These are phyloP conservation scores for Fusarium sp. DNA, from an alignment of 2,329 filamentous ascomycete species.

Conservation along the genomic window DNA sequence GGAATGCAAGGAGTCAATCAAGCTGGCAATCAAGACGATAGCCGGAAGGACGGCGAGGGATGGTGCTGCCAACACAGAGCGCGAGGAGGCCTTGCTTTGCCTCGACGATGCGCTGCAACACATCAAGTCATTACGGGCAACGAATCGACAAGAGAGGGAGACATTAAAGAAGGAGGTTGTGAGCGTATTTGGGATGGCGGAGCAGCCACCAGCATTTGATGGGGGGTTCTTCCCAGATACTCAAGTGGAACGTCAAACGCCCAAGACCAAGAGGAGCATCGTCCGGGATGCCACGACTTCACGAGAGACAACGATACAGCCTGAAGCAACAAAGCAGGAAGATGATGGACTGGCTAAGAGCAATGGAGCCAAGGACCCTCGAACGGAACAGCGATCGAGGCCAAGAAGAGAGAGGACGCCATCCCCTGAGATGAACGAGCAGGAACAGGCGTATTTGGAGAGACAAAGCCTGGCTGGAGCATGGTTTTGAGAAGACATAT, in stretches of 20 bases:
- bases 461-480: conserved; percentile 32
- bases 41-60: conserved; percentile 41
- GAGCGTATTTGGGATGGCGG: conserved; percentile 33
- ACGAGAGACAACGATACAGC: conserved; percentile 8
- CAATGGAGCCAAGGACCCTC: conserved; percentile 1
- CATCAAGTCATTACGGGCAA: conserved; percentile 38
- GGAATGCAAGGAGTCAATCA: conserved; percentile 53
- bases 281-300: conserved; percentile 13
- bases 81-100: conserved; percentile 40
- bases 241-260: conserved; percentile 9
- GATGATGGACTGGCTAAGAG: neutral
- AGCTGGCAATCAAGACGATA: conserved; percentile 52
- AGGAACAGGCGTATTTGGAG: conserved; percentile 29
- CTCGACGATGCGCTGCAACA: conserved; percentile 39
- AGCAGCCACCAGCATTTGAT: conserved; percentile 27
- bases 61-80: conserved; percentile 19
- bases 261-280: conserved; percentile 17
- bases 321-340: conserved; percentile 17
- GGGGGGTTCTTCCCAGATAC: conserved; percentile 15
- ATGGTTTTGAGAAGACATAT: conserved; percentile 33
- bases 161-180: conserved; percentile 30
- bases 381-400: conserved; percentile 11
- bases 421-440: conserved; percentile 19
- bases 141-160: conserved; percentile 32
- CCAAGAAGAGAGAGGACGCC: conserved; percentile 13